Evolutionary conservation across 176 grass and related monocot genomes (phyloP).

Genomic region (Metroxylon sagu): DNA sequence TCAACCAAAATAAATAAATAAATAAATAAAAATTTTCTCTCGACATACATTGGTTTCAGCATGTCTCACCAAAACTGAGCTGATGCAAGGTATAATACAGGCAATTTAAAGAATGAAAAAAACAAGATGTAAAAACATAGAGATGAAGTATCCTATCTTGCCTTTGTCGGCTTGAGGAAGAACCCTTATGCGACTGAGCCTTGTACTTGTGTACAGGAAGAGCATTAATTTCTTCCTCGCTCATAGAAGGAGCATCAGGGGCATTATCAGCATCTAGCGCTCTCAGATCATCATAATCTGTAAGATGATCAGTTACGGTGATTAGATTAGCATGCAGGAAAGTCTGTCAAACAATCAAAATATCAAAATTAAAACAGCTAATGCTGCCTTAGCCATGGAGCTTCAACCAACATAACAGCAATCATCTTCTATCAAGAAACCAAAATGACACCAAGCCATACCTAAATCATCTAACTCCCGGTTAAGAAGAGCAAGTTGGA

Average conservation of each 20-base stretch:
- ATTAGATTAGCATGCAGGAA: neutral
- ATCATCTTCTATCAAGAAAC: too few relatives aligned
- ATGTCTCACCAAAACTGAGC: too few relatives aligned
- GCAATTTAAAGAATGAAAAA: too few relatives aligned
- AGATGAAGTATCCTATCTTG: conserved; percentile 28
- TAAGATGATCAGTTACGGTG: conserved; percentile 15
- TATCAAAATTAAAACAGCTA: neutral
- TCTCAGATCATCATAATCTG: conserved; percentile 94
- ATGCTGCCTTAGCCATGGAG: too few relatives aligned
- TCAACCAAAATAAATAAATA: conserved; percentile 9
- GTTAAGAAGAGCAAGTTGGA: conserved; percentile 87
- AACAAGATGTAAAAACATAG: neutral
- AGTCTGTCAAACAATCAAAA: neutral
- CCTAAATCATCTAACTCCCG: conserved; percentile 98
- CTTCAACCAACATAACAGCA: too few relatives aligned
- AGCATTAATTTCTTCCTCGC: conserved; percentile 95
- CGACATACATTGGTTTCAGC: too few relatives aligned
- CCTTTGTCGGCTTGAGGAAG: conserved; percentile 39
- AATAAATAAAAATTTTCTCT: neutral
- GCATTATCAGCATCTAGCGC: conserved; percentile 69
- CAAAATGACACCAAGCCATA: neutral
- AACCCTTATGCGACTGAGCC: conserved; percentile 26
- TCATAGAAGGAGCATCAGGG: conserved; percentile 74
- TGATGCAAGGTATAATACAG: too few relatives aligned
- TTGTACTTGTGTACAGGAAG: conserved; percentile 92